These are phyloP conservation scores for Gnetum montanum DNA, from an alignment of 75 land plant genomes.

Conservation along the genomic window DNA sequence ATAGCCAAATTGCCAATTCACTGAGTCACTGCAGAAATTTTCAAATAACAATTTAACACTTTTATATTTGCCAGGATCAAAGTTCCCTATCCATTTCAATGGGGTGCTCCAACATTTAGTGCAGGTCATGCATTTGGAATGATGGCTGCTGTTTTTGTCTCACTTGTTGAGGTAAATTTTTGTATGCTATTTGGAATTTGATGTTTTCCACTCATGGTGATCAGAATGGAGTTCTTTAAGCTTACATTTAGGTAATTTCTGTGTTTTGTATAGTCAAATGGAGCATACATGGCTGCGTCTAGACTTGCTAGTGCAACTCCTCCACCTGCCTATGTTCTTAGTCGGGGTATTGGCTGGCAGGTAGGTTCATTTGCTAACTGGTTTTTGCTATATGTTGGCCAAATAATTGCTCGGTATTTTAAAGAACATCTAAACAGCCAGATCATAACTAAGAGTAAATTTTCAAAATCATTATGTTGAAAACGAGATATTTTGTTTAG, in stretches of 20 bases:
- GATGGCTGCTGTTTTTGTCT: constrained; percentile 79
- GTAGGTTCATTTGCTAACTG: constrained; percentile 12
- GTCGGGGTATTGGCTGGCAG: constrained; percentile 60
- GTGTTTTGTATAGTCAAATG: constrained; percentile 57
- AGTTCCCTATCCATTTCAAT: constrained; percentile 91
- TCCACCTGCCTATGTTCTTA: constrained; percentile 50
- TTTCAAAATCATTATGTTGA: no score
- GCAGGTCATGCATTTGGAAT: constrained; percentile 91
- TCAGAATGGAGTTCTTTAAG: neutral
- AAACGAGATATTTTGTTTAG: no score
- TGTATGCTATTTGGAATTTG: neutral
- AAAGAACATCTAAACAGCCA: no score
- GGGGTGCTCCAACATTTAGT: constrained; percentile 87
- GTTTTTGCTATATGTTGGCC: no score
- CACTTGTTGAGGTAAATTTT: constrained; percentile 80
- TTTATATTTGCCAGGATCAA: no score
- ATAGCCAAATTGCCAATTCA: no score
- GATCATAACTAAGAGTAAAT: no score
- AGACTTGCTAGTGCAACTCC: constrained; percentile 61
- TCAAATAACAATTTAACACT: no score
- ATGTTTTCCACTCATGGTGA: neutral
- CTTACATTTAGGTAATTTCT: neutral
- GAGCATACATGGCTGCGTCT: constrained; percentile 40
- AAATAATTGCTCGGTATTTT: no score
- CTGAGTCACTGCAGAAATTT: no score